phyloP scores from a whole-genome alignment of 2,329 filamentous ascomycete species.

The Albophoma yamanashiensis region DNA sequence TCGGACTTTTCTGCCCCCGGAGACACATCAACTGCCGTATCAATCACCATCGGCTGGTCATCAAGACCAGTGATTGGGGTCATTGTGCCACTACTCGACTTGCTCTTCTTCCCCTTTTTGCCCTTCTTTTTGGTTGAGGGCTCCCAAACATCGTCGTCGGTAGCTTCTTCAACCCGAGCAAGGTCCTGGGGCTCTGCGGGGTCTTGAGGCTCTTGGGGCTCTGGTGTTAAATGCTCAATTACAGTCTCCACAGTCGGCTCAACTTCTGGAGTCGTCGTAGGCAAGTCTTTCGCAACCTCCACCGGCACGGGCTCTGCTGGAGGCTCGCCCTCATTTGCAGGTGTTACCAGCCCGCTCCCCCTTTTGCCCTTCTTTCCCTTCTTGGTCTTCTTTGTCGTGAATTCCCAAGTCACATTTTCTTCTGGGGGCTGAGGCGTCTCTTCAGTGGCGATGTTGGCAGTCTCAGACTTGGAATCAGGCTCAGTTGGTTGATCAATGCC shows the following conservation, averaged over 20 bases:
- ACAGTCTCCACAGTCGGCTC: neutral
- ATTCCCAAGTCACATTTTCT: slow-evolving; percentile 1
- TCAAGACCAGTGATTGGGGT: slow-evolving; percentile 5
- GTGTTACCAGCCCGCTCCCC: neutral
- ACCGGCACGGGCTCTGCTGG: neutral
- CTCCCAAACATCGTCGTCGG: slow-evolving; percentile 13
- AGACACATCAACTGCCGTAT: neutral
- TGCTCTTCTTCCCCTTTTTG: slow-evolving; percentile 24
- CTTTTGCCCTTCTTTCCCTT: slow-evolving; percentile 3
- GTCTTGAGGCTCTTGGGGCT: slow-evolving; percentile 2
- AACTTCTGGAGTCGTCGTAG: neutral
- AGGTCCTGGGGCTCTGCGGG: slow-evolving; percentile 4
- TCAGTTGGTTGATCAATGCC: neutral
- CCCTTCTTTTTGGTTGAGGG: slow-evolving; percentile 31
- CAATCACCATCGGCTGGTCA: slow-evolving; percentile 1
- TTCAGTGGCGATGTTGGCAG: neutral
- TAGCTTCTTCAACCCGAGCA: neutral
- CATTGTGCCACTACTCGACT: neutral
- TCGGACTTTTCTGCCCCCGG: neutral
- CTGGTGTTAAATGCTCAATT: neutral
- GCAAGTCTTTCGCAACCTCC: neutral
- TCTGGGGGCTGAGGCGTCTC: neutral
- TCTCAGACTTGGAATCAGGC: neutral
- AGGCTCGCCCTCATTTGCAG: neutral
- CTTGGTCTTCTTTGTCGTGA: slow-evolving; percentile 1